Evolutionary conservation across 2,329 filamentous ascomycete species (phyloP).

Genomic region (Reticulascus tulasneorum): DNA sequence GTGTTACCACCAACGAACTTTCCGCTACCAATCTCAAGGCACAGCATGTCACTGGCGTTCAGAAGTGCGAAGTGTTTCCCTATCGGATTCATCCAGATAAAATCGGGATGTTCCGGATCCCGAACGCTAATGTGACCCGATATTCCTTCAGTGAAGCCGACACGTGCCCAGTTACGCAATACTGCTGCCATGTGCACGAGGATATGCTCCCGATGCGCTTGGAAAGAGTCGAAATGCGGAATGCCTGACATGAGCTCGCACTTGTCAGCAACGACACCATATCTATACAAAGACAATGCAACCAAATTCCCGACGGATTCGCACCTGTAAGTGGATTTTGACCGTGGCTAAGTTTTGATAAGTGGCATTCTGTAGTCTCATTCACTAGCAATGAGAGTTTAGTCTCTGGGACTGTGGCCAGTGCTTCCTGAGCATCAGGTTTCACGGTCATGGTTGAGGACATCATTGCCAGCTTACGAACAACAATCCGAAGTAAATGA

Average conservation of each 20-base stretch:
- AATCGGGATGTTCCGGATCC: conserved; percentile 57
- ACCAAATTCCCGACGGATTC: no score
- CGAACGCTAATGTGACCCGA: conserved; percentile 61
- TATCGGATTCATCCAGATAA: conserved; percentile 69
- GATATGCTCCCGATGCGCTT: conserved; percentile 56
- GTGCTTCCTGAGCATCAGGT: no score
- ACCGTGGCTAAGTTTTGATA: no score
- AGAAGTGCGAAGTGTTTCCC: conserved; percentile 64
- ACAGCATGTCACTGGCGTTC: conserved; percentile 64
- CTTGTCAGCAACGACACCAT: not conserved
- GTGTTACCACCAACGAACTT: conserved; percentile 60
- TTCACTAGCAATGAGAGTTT: no score
- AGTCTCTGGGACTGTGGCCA: no score
- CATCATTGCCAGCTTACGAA: no score
- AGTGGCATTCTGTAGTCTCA: no score
- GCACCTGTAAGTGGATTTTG: no score
- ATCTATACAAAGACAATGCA: no score
- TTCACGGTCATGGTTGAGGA: no score
- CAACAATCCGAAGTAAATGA: no score
- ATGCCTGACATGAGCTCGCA: conserved; percentile 37
- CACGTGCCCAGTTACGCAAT: conserved; percentile 36
- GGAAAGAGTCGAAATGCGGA: conserved; percentile 35
- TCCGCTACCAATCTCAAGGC: conserved; percentile 54
- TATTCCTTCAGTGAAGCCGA: conserved; percentile 25
- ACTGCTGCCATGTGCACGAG: conserved; percentile 62